phyloP scores from a whole-genome alignment of 371 early-diverging fungal genomes.

The Circinella minor region DNA sequence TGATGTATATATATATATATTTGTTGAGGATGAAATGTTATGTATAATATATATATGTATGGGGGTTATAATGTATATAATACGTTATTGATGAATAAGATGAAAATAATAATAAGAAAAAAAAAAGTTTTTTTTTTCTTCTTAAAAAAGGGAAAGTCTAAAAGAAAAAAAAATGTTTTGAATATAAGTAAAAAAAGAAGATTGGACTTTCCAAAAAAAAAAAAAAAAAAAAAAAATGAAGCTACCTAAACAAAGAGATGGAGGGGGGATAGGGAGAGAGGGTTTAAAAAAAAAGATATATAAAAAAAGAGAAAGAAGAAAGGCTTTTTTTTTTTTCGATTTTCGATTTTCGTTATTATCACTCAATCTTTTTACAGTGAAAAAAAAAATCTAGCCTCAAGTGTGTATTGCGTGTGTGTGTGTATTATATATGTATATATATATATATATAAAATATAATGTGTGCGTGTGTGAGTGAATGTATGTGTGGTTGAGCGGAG shows the following conservation, averaged over 20 bases:
- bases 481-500: too few species aligned
- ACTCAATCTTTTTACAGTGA: too few species aligned
- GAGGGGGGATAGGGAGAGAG: neutral
- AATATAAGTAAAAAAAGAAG: neutral
- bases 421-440: too few species aligned
- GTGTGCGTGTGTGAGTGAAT: too few species aligned
- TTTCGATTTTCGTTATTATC: too few species aligned
- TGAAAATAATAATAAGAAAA: neutral
- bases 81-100: too few species aligned
- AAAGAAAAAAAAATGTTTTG: neutral
- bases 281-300: neutral
- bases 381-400: too few species aligned
- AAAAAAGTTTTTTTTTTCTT: neutral
- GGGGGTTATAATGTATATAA: neutral
- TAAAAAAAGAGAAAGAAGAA: neutral
- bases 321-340: constrained; percentile 4
- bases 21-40: too few species aligned
- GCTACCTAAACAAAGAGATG: neutral
- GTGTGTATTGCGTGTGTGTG: too few species aligned
- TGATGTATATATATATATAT: neutral
- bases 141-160: neutral
- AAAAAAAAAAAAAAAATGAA: neutral
- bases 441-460: too few species aligned
- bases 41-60: too few species aligned
- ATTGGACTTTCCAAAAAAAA: neutral